phyloP scores from a whole-genome alignment of 352 stramenopile species.

The Phytopythium cucurbitacearum region DNA sequence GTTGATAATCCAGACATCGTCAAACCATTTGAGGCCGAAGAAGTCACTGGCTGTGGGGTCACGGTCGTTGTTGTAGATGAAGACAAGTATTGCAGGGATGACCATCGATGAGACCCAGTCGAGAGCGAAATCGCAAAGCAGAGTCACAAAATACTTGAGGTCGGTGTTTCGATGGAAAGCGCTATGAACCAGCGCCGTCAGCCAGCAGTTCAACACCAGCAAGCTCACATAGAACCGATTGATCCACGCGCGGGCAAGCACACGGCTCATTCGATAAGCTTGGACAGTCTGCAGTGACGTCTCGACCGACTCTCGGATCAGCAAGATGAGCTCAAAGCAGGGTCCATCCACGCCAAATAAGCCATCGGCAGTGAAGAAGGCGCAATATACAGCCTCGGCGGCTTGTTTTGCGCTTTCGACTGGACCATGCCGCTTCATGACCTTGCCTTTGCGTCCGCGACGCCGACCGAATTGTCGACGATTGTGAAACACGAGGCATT shows the following conservation, averaged over 20 bases:
- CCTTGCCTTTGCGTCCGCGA: too few species aligned
- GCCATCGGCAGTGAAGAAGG: constrained; percentile 17
- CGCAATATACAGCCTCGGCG: neutral
- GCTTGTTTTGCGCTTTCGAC: neutral
- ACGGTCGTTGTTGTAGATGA: constrained; percentile 7
- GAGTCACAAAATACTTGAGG: constrained; percentile 13
- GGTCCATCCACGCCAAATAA: constrained; percentile 22
- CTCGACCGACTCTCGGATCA: constrained; percentile 7
- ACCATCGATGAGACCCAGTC: constrained; percentile 35
- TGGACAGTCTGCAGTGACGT: constrained; percentile 7
- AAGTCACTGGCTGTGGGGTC: constrained; percentile 5
- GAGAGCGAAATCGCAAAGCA: constrained; percentile 31
- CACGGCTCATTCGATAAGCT: constrained; percentile 11
- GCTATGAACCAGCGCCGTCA: constrained; percentile 24
- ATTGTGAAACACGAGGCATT: neutral
- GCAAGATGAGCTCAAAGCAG: constrained; percentile 23
- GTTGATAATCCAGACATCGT: constrained; percentile 16
- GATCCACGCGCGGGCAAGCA: neutral
- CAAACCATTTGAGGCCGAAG: constrained; percentile 13
- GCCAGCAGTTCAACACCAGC: constrained; percentile 16
- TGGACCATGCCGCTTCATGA: neutral
- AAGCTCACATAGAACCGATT: constrained; percentile 12
- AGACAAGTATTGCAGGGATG: constrained; percentile 17
- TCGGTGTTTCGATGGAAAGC: constrained; percentile 11
- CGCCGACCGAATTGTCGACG: neutral